A percentile compares a stretch with the other conserved stretches of the same genome.
Evolutionary conservation across 1,284 basidiomycete genomes (phyloP).

Genomic region (Cutaneotrichosporon sp.): DNA sequence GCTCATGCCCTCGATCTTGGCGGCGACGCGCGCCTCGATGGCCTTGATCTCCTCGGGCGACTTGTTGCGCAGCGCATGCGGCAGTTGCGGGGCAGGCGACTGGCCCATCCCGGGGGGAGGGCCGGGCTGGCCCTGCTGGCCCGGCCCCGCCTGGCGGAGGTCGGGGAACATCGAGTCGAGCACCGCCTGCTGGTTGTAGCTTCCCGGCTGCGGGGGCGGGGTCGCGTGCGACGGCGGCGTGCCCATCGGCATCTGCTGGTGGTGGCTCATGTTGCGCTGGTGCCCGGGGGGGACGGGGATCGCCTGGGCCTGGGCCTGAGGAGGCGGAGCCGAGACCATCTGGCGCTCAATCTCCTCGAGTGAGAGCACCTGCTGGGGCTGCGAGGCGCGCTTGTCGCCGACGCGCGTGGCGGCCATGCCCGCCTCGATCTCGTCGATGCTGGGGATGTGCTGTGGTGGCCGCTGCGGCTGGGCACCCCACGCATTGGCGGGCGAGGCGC

Average conservation of each 20-base stretch:
- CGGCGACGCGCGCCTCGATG: constrained; percentile 38
- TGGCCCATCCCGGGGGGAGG: constrained; percentile 46
- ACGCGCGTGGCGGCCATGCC: constrained; percentile 64
- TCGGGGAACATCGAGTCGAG: constrained; percentile 53
- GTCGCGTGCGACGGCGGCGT: constrained; percentile 28
- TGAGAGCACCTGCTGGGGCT: constrained; percentile 36
- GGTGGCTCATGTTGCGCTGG: constrained; percentile 45
- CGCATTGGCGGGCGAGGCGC: constrained; percentile 49
- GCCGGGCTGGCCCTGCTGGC: constrained; percentile 22
- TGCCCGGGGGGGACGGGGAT: constrained; percentile 19
- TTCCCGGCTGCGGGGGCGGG: constrained; percentile 42
- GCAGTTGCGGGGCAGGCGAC: constrained; percentile 21
- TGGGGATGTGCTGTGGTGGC: constrained; percentile 63
- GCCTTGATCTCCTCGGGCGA: constrained; percentile 45
- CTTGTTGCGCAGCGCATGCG: constrained; percentile 20
- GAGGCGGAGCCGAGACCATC: constrained; percentile 46
- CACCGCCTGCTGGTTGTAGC: constrained; percentile 40
- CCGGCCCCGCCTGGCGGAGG: constrained; percentile 40
- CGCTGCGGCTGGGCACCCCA: constrained; percentile 52
- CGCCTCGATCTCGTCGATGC: constrained; percentile 90
- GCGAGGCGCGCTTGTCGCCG: constrained; percentile 17
- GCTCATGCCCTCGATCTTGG: constrained; percentile 62
- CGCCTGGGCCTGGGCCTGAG: constrained; percentile 15
- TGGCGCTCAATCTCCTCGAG: constrained; percentile 55
- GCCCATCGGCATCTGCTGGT: constrained; percentile 36